Percentiles rank a stretch among this genome's conserved stretches.
These are phyloP conservation scores for Ceratonia siliqua DNA, from an alignment of 306 rosid genomes.

Conservation along the genomic window DNA sequence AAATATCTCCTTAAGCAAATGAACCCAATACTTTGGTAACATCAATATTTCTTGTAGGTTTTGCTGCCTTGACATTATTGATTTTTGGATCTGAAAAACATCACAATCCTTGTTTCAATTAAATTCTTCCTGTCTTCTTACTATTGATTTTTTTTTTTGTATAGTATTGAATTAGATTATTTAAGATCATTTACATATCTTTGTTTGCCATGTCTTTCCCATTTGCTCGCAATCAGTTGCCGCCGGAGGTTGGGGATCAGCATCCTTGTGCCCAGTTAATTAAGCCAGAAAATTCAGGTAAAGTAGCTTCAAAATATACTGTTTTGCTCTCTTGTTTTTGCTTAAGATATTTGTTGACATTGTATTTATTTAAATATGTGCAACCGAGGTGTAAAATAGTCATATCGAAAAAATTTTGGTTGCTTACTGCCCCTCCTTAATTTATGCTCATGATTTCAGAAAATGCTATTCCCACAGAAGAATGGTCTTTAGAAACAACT, in stretches of 20 bases:
- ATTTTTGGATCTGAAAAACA: not conserved
- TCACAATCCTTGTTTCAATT: not conserved
- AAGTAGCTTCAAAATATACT: not conserved
- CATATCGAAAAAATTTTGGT: not conserved
- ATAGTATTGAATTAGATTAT: not conserved
- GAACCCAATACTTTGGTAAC: not conserved
- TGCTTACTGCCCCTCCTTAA: not conserved
- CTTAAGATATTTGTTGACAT: not conserved
- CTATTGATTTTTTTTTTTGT: not conserved
- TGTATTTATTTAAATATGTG: not conserved
- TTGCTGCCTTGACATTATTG: not conserved
- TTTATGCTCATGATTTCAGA: too few relatives aligned
- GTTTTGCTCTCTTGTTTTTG: conserved; percentile 15
- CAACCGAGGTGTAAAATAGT: not conserved
- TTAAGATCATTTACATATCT: not conserved
- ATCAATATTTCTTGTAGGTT: not conserved
- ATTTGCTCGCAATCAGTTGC: conserved; percentile 41
- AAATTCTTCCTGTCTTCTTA: not conserved
- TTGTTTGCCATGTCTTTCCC: conserved; percentile 14
- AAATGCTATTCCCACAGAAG: too few relatives aligned
- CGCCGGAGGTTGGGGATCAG: conserved; percentile 48
- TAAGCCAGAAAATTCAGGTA: conserved; percentile 57
- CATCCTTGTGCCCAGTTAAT: conserved; percentile 53
- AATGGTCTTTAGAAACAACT: too few relatives aligned
- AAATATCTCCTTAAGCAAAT: not conserved